Conservation (phyloP, 2,329 filamentous ascomycete genomes). For the Colletotrichum endophyticum region DNA sequence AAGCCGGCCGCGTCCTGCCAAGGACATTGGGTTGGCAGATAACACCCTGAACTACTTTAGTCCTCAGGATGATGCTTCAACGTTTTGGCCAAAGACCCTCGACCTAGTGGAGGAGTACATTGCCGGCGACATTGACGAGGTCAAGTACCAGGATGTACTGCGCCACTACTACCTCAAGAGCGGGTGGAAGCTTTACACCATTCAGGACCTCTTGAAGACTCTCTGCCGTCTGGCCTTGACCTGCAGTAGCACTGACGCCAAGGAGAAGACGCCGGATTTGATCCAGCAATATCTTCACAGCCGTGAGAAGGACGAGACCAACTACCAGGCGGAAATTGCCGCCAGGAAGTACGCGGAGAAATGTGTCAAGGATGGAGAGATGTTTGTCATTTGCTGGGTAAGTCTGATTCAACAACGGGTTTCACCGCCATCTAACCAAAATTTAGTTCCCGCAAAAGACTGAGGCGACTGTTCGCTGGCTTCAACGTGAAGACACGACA, state of each 20-base stretch:
- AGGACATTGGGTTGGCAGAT: slow-evolving; percentile 82
- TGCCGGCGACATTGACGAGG: slow-evolving; percentile 80
- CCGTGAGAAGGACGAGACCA: slow-evolving; percentile 82
- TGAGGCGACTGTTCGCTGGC: slow-evolving; percentile 74
- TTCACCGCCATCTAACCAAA: slow-evolving; percentile 31
- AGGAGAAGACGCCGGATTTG: slow-evolving; percentile 93
- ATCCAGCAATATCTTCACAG: slow-evolving; percentile 85
- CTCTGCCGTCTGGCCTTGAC: slow-evolving; percentile 80
- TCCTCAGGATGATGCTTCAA: slow-evolving; percentile 60
- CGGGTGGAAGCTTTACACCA: slow-evolving; percentile 92
- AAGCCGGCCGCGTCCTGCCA: slow-evolving; percentile 78
- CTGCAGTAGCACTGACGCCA: slow-evolving; percentile 85
- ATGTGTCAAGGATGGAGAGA: slow-evolving; percentile 88
- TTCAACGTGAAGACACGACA: slow-evolving; percentile 73
- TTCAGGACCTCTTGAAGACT: slow-evolving; percentile 85
- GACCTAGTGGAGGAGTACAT: slow-evolving; percentile 88
- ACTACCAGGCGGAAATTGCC: slow-evolving; percentile 87
- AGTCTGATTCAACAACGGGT: slow-evolving; percentile 37
- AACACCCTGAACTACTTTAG: slow-evolving; percentile 82
- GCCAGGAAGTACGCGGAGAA: slow-evolving; percentile 93
- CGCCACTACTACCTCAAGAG: slow-evolving; percentile 89
- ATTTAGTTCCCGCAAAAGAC: slow-evolving; percentile 68
- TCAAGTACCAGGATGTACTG: slow-evolving; percentile 86
- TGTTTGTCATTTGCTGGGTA: slow-evolving; percentile 91
- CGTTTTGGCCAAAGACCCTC: slow-evolving; percentile 86